Evolutionary conservation across 2,329 filamentous ascomycete species (phyloP).

Genomic region (Cercospora sp.): DNA sequence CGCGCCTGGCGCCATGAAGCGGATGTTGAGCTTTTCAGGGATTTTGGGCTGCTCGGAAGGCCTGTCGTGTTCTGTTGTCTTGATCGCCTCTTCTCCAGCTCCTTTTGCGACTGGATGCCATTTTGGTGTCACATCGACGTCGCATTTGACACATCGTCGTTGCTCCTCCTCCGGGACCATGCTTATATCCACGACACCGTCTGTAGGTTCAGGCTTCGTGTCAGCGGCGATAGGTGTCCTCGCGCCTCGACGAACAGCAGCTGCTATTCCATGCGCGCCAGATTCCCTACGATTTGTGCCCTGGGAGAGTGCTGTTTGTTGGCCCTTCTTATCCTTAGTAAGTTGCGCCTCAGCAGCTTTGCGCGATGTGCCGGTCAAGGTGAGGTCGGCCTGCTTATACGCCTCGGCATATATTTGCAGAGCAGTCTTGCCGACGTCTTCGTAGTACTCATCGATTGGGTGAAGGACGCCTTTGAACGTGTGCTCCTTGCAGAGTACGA

Average conservation of each 20-base stretch:
- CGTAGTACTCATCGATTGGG: slow-evolving; percentile 72
- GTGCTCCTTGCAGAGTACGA: slow-evolving; percentile 90
- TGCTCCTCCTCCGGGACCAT: slow-evolving; percentile 35
- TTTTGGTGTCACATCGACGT: slow-evolving; percentile 69
- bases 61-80: slow-evolving; percentile 12
- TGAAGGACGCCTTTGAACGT: slow-evolving; percentile 69
- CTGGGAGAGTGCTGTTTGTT: slow-evolving; percentile 34
- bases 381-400: slow-evolving; percentile 92
- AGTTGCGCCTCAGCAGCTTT: slow-evolving; percentile 78
- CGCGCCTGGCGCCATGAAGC: slow-evolving; percentile 35
- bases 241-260: slow-evolving; percentile 37
- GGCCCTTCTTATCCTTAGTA: slow-evolving; percentile 54
- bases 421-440: slow-evolving; percentile 71
- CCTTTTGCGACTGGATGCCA: slow-evolving; percentile 43
- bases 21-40: slow-evolving; percentile 22
- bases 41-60: slow-evolving; percentile 16
- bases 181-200: slow-evolving; percentile 29
- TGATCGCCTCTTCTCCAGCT: slow-evolving; percentile 14
- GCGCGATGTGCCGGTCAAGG: slow-evolving; percentile 85
- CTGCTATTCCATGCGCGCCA: slow-evolving; percentile 36
- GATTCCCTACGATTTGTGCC: slow-evolving; percentile 44
- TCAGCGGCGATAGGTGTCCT: slow-evolving; percentile 37
- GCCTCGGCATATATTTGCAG: slow-evolving; percentile 83
- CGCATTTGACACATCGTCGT: slow-evolving; percentile 47
- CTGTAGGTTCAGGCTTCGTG: slow-evolving; percentile 32